Evolutionary conservation across 2,329 filamentous ascomycete genomes (phyloP).

Genomic region (Phialophora verrucosa): DNA sequence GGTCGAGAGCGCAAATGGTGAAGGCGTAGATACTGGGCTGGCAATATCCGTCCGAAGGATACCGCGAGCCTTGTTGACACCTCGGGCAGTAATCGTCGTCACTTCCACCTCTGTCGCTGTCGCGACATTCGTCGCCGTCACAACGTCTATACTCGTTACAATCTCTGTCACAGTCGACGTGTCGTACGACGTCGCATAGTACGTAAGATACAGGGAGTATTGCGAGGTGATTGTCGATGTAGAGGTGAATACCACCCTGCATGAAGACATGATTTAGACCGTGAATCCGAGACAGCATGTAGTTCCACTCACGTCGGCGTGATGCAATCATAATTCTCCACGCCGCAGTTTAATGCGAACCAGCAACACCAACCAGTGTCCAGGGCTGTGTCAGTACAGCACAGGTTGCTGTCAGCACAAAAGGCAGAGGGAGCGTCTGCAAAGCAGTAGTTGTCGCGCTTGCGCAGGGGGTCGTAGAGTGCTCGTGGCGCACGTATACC

Average conservation of each 20-base stretch:
- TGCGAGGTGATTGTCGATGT: conserved; percentile 4
- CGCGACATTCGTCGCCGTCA: background rate
- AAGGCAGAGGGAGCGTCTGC: background rate
- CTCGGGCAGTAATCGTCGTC: background rate
- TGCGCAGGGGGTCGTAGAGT: background rate
- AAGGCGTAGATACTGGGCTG: background rate
- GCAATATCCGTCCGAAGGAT: background rate
- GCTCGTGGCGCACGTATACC: background rate
- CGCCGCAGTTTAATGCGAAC: background rate
- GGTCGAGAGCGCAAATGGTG: background rate
- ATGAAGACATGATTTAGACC: background rate
- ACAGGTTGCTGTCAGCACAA: background rate
- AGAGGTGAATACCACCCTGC: conserved; percentile 9
- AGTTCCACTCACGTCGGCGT: conserved; percentile 3
- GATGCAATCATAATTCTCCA: background rate
- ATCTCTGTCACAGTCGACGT: background rate
- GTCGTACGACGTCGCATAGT: background rate
- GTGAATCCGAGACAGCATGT: background rate
- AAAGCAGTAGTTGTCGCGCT: conserved; percentile 11
- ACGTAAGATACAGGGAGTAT: background rate
- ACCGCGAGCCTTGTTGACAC: background rate
- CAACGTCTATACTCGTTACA: background rate
- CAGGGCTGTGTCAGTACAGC: conserved; percentile 1
- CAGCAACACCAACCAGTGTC: background rate
- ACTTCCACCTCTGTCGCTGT: conserved; percentile 6